phyloP scores from a whole-genome alignment of 768 basidiomycete species.

The Mycena metata region DNA sequence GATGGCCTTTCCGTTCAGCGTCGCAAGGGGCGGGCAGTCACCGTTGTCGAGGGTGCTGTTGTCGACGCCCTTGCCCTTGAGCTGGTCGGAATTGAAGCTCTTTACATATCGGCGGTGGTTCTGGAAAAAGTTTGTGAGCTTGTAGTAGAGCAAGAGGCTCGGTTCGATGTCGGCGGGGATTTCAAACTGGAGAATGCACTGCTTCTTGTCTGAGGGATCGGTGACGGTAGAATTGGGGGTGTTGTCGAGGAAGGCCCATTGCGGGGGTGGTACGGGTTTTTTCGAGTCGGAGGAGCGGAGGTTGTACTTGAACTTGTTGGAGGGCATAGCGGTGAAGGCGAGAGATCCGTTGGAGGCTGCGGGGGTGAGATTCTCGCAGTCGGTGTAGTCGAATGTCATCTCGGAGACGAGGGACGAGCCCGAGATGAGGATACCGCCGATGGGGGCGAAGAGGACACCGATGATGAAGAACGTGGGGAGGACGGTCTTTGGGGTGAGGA shows the following conservation, averaged over 20 bases:
- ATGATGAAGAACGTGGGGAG: conserved; percentile 96
- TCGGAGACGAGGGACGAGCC: conserved; percentile 86
- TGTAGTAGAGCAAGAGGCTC: conserved; percentile 95
- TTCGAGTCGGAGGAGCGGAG: conserved; percentile 70
- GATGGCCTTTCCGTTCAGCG: conserved; percentile 67
- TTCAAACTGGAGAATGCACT: conserved; percentile 87
- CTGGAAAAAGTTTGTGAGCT: conserved; percentile 96
- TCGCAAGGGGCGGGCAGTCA: conserved; percentile 92
- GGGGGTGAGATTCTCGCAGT: conserved; percentile 80
- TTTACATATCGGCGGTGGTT: conserved; percentile 99
- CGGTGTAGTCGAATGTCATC: conserved; percentile 95
- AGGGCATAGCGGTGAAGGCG: conserved; percentile 68
- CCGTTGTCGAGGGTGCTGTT: conserved; percentile 66
- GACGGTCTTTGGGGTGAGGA: conserved; percentile 97
- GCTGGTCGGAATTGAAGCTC: conserved; percentile 87
- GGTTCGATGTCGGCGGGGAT: conserved; percentile 81
- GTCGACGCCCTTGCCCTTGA: conserved; percentile 78
- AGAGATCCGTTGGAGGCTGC: conserved; percentile 53
- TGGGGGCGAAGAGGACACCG: conserved; percentile 94
- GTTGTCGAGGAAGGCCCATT: conserved; percentile 81
- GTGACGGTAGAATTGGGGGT: conserved; percentile 59
- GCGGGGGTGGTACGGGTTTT: conserved; percentile 67
- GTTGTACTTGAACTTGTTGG: conserved; percentile 75
- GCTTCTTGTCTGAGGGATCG: conserved; percentile 58
- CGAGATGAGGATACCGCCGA: conserved; percentile 96